Conservation (phyloP, 2,329 filamentous ascomycete genomes). For the Clonostachys byssicola region DNA sequence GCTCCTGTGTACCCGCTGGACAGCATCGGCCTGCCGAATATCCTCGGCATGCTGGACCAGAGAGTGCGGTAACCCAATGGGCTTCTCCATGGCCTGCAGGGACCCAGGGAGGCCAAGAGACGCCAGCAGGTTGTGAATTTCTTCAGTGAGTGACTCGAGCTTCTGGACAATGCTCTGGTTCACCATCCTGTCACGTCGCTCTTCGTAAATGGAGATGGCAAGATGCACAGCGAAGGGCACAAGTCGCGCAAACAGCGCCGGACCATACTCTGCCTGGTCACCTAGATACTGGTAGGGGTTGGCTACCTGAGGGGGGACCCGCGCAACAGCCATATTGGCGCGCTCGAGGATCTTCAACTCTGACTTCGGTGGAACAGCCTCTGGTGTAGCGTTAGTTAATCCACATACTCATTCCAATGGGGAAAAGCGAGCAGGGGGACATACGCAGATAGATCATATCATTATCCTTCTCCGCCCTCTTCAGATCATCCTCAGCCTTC, state of each 20-base stretch:
- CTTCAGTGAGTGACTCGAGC: constrained; percentile 75
- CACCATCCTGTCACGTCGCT: constrained; percentile 83
- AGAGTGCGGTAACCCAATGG: constrained; percentile 80
- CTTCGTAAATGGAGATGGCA: constrained; percentile 91
- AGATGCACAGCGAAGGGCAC: constrained; percentile 96
- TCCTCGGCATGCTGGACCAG: constrained; percentile 90
- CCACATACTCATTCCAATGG: background rate
- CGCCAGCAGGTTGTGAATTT: constrained; percentile 73
- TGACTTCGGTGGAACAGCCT: constrained; percentile 80
- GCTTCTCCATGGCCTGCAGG: constrained; percentile 90
- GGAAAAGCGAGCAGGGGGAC: constrained; percentile 15
- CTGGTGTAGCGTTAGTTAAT: constrained; percentile 29
- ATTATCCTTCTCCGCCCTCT: constrained; percentile 92
- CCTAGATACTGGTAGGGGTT: constrained; percentile 78
- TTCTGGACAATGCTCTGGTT: constrained; percentile 84
- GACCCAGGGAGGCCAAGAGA: constrained; percentile 88
- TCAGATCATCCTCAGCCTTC: constrained; percentile 80
- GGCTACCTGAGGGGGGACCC: constrained; percentile 76
- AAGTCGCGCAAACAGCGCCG: constrained; percentile 81
- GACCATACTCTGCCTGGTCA: constrained; percentile 75
- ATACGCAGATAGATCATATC: constrained; percentile 86
- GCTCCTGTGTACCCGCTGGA: constrained; percentile 71
- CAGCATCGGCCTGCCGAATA: constrained; percentile 83
- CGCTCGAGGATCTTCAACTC: constrained; percentile 83
- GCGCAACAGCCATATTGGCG: constrained; percentile 81